Percentiles rank a stretch among this genome's conserved stretches.
phyloP scores from a whole-genome alignment of 1,284 basidiomycete species.

The Phenoliferia sp. region DNA sequence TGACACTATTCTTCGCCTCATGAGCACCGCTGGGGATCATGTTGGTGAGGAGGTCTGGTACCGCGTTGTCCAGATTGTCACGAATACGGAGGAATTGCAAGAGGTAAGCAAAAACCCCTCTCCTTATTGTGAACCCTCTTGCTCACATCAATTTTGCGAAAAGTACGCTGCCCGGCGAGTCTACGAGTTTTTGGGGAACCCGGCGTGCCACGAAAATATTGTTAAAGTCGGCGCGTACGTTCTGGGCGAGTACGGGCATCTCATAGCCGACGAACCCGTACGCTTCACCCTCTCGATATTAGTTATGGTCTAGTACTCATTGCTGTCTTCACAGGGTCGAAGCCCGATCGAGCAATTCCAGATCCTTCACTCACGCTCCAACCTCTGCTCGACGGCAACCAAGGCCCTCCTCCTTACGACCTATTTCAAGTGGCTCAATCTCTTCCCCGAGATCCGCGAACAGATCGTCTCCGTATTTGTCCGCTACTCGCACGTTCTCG shows the following conservation, averaged over 20 bases:
- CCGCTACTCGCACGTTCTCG: slow-evolving; percentile 95
- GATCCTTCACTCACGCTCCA: slow-evolving; percentile 87
- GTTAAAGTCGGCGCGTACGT: slow-evolving; percentile 97
- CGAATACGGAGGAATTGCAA: slow-evolving; percentile 89
- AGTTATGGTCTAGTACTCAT: not conserved
- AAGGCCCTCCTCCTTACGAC: slow-evolving; percentile 89
- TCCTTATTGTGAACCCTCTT: not conserved
- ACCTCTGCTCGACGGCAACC: slow-evolving; percentile 88
- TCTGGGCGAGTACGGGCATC: slow-evolving; percentile 87
- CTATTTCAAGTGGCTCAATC: slow-evolving; percentile 99
- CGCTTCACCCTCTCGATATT: not conserved
- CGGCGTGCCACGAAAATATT: slow-evolving; percentile 84
- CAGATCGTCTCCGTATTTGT: slow-evolving; percentile 93
- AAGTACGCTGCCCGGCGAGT: slow-evolving; percentile 92
- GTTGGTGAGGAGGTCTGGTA: slow-evolving; percentile 99
- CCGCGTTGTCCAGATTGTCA: slow-evolving; percentile 95
- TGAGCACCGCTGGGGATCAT: slow-evolving; percentile 88
- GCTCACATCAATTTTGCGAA: not conserved
- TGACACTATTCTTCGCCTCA: slow-evolving; percentile 89
- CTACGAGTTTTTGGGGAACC: slow-evolving; percentile 79
- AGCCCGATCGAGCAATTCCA: slow-evolving; percentile 94
- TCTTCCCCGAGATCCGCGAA: slow-evolving; percentile 96
- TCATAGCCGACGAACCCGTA: slow-evolving; percentile 82
- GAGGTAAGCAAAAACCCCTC: slow-evolving; percentile 19
- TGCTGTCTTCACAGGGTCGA: slow-evolving; percentile 54